These are phyloP conservation scores for Ashbya aceris DNA, from an alignment of 1,139 yeast species.

Conservation along the genomic window DNA sequence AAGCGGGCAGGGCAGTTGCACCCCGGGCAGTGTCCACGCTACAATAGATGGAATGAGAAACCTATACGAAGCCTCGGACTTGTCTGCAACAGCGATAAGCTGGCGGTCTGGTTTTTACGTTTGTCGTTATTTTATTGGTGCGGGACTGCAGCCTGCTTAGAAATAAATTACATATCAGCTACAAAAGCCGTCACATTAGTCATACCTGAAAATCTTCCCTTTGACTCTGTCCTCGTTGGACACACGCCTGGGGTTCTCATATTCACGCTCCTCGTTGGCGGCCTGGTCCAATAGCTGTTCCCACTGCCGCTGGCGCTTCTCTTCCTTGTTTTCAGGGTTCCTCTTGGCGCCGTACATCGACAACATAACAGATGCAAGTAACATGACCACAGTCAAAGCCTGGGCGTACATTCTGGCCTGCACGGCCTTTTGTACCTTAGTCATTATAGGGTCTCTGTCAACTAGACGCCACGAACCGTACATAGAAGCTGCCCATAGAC, in stretches of 20 bases:
- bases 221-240: constrained; percentile 26
- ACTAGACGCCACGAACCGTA: constrained; percentile 76
- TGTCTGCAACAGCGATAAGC: too few relatives aligned
- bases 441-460: constrained; percentile 68
- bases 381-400: constrained; percentile 58
- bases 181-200: too few relatives aligned
- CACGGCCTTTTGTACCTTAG: constrained; percentile 75
- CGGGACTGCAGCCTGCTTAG: too few relatives aligned
- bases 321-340: constrained; percentile 34
- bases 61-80: neutral
- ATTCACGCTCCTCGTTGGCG: constrained; percentile 31
- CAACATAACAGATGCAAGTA: constrained; percentile 55
- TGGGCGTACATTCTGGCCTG: constrained; percentile 96
- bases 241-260: constrained; percentile 12
- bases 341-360: constrained; percentile 53
- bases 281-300: constrained; percentile 34
- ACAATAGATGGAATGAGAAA: neutral
- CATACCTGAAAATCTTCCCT: constrained; percentile 26
- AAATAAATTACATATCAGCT: too few relatives aligned
- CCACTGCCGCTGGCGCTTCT: constrained; percentile 35
- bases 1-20: too few relatives aligned
- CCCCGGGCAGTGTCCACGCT: too few relatives aligned
- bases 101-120: too few relatives aligned
- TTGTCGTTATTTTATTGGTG: too few relatives aligned
- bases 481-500: constrained; percentile 80